phyloP scores from a whole-genome alignment of 768 basidiomycete genomes.

The Baorangia bicolor region DNA sequence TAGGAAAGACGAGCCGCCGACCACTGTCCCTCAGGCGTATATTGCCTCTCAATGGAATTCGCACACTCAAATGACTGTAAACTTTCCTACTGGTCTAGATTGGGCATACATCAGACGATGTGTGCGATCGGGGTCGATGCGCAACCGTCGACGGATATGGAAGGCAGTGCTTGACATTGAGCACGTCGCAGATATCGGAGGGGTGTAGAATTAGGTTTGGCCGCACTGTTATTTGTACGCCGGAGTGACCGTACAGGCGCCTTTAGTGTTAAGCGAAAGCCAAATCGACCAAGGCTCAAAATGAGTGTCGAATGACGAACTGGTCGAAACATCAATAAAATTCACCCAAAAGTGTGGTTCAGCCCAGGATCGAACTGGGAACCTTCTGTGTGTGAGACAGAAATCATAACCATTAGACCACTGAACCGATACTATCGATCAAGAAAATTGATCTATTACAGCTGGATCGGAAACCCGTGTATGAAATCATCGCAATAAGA shows the following conservation, averaged over 20 bases:
- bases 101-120: neutral
- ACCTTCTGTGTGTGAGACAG: constrained; percentile 52
- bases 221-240: neutral
- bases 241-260: neutral
- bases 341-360: constrained; percentile 27
- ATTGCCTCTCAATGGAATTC: neutral
- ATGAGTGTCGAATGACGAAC: neutral
- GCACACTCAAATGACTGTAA: neutral
- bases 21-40: neutral
- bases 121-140: neutral
- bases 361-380: constrained; percentile 48
- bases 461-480: neutral
- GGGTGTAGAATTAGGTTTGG: neutral
- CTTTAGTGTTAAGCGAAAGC: neutral
- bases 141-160: constrained; percentile 1
- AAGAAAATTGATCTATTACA: too few relatives aligned
- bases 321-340: neutral
- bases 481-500: too few relatives aligned
- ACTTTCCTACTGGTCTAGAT: neutral
- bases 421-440: constrained; percentile 27
- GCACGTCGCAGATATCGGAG: neutral
- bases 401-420: constrained; percentile 51
- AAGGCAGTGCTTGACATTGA: neutral
- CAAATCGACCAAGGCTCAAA: neutral
- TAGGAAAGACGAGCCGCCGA: neutral